A percentile compares a stretch with the other conserved stretches of the same genome.
phyloP scores from a whole-genome alignment of 768 basidiomycete species.

The Phallus indusiatus region DNA sequence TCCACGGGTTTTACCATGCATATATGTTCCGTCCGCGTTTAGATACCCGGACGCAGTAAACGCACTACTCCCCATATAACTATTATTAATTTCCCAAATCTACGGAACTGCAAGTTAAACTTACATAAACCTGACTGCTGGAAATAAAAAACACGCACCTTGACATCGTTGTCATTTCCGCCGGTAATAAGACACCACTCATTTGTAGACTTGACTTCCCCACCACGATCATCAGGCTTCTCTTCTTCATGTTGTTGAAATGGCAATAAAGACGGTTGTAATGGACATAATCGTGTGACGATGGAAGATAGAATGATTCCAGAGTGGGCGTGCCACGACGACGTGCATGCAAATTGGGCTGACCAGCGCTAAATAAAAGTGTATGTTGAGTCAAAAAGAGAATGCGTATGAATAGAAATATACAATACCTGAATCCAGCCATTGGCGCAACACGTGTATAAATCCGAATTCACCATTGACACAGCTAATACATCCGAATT shows the following conservation, averaged over 20 bases:
- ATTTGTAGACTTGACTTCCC: conserved; percentile 64
- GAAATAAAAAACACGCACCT: neutral
- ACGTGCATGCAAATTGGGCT: conserved; percentile 73
- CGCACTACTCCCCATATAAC: conserved; percentile 12
- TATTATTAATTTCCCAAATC: conserved; percentile 30
- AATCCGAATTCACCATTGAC: conserved; percentile 49
- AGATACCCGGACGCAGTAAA: neutral
- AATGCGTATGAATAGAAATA: too few species aligned
- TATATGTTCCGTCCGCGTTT: neutral
- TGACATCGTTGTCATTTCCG: conserved; percentile 11
- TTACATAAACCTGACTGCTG: neutral
- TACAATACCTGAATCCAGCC: conserved; percentile 56
- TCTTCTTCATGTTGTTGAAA: conserved; percentile 20
- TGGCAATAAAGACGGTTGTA: conserved; percentile 10
- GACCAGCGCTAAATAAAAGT: conserved; percentile 58
- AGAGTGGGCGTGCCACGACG: too few species aligned
- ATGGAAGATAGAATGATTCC: conserved; percentile 78
- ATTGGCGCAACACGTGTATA: conserved; percentile 43
- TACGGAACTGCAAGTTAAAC: conserved; percentile 11
- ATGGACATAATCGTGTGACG: conserved; percentile 27
- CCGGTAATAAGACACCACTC: conserved; percentile 29
- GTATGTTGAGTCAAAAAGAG: too few species aligned
- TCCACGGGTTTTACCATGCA: neutral
- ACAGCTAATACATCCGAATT: conserved; percentile 76
- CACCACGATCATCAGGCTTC: conserved; percentile 52